Base-by-base conservation (phyloP, 169 alveolate species). In the Plasmodium vivax region DNA sequence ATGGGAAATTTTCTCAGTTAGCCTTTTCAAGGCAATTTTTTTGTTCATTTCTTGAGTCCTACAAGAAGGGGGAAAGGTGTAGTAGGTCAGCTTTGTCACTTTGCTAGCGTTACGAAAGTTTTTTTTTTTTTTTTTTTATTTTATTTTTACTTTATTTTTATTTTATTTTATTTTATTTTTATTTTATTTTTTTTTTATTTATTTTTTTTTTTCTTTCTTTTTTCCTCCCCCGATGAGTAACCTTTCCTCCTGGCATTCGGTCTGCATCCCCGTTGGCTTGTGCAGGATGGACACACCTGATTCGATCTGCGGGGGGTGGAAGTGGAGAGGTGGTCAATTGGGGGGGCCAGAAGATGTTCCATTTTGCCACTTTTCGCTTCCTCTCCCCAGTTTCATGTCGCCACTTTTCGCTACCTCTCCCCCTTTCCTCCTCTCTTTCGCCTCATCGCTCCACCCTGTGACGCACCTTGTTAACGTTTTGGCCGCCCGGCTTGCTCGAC, bases 401-500 rank as follows among this genome's bases (percentile, higher is more conserved):
- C 51, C 51, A 51, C 62, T 51, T 14, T 51, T 19, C 9, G 14
- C 23, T 51, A n/a, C n/a, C n/a, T n/a, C n/a, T n/a, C n/a, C n/a
- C n/a, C n/a, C n/a, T n/a, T n/a, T n/a, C n/a, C n/a, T n/a, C n/a
- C n/a, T n/a, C n/a, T n/a, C n/a, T n/a, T n/a, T n/a, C n/a, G n/a
- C n/a, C n/a, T n/a, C n/a, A n/a, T n/a, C n/a, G n/a, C n/a, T n/a
- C n/a, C n/a, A 51, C 62, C 23, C 23, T 12, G 12, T n/a, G n/a
- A 1, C 75, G 19, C 72, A 96, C 98, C 96, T 96, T 96, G 82
- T 96, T 96, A 34, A 96, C 98, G 84, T 96, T 96, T 81, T 96
- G 98, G 16, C 98, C 98, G 2, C 98, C 98, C 1, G 98, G 96
- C 54, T 96, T 96, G 72, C 97, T 94, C 0, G 98, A 93, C 14